phyloP scores from a whole-genome alignment of 2,329 filamentous ascomycete genomes.

The Xylaria multiplex region DNA sequence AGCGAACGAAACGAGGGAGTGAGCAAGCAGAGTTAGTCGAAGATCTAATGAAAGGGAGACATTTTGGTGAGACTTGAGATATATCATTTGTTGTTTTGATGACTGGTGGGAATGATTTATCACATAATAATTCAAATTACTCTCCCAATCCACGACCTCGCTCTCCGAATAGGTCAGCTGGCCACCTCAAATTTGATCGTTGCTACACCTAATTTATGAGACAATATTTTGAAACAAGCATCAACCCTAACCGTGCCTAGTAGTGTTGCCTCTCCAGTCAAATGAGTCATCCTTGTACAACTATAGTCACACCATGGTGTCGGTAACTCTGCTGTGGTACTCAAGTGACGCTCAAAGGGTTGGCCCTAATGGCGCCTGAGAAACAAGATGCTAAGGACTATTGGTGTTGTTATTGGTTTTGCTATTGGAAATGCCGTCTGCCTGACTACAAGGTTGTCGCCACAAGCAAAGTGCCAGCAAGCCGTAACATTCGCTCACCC shows the following conservation, averaged over 20 bases:
- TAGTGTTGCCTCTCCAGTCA: not conserved
- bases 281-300: constrained; percentile 1
- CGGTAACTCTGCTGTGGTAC: not conserved
- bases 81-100: too few species aligned
- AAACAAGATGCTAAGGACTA: not conserved
- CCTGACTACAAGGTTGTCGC: too few species aligned
- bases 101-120: too few species aligned
- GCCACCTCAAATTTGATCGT: too few species aligned
- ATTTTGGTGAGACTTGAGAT: too few species aligned
- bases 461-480: not conserved
- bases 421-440: too few species aligned
- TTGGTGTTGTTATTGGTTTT: too few species aligned
- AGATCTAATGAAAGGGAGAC: not conserved
- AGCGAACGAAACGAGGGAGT: not conserved
- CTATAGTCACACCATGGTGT: not conserved
- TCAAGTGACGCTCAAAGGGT: not conserved
- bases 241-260: not conserved
- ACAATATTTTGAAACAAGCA: not conserved
- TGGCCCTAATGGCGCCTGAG: not conserved
- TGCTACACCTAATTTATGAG: not conserved
- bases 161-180: too few species aligned
- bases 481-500: not conserved
- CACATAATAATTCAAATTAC: too few species aligned
- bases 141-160: too few species aligned
- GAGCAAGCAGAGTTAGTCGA: not conserved